Conservation (phyloP, 1,139 yeast species). For the Blastobotrys malaysiensis region DNA sequence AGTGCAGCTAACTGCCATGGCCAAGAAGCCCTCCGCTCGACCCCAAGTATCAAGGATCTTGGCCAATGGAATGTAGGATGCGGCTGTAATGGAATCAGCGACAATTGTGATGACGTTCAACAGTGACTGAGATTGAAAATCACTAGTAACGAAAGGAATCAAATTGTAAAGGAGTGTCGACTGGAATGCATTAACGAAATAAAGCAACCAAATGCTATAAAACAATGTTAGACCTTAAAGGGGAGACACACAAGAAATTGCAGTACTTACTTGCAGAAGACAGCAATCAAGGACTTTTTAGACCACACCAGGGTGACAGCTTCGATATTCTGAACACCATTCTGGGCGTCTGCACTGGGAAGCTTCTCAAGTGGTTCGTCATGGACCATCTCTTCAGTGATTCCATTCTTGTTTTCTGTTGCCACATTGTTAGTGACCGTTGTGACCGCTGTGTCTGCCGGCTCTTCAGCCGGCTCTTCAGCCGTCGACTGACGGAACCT, state of each 20-base stretch:
- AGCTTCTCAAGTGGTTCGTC: neutral
- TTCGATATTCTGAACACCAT: conserved; percentile 12
- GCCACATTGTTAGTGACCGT: neutral
- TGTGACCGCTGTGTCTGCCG: no score
- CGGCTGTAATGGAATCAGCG: conserved; percentile 35
- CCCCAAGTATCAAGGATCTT: conserved; percentile 32
- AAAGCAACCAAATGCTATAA: conserved; percentile 10
- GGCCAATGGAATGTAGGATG: conserved; percentile 35
- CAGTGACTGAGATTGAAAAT: conserved; percentile 16
- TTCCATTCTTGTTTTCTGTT: neutral
- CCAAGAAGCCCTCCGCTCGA: conserved; percentile 31
- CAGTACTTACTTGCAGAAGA: conserved; percentile 17
- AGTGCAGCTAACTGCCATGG: conserved; percentile 20
- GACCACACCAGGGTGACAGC: conserved; percentile 14
- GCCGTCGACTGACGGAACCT: neutral
- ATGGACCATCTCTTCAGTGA: neutral
- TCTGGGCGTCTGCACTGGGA: conserved; percentile 4
- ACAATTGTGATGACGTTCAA: conserved; percentile 21
- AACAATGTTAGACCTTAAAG: conserved; percentile 6
- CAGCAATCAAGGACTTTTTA: conserved; percentile 9
- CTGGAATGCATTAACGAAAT: conserved; percentile 11
- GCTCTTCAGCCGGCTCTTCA: no score
- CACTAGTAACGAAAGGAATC: conserved; percentile 9
- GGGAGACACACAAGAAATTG: neutral
- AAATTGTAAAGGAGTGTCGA: conserved; percentile 2